These are phyloP conservation scores for Thozetella sp. DNA, from an alignment of 495 filamentous ascomycete species.

Conservation along the genomic window DNA sequence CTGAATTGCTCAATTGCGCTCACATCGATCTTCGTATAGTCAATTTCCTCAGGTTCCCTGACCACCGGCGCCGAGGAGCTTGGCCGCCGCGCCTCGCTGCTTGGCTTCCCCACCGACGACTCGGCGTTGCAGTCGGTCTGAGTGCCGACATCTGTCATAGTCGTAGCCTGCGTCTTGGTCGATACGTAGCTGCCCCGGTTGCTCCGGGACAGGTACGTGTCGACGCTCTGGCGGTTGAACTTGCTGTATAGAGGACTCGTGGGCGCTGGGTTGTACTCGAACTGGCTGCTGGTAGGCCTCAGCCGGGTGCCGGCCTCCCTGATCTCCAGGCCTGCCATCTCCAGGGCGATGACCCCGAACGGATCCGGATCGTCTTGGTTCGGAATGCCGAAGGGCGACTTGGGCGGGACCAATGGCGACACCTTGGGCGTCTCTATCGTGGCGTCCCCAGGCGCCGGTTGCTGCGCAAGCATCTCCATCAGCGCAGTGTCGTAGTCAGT, in stretches of 20 bases:
- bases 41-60: slow-evolving; percentile 47
- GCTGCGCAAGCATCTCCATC: slow-evolving; percentile 44
- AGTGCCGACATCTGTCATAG: slow-evolving; percentile 57
- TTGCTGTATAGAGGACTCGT: slow-evolving; percentile 74
- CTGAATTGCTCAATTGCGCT: slow-evolving; percentile 39
- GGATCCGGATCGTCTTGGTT: slow-evolving; percentile 81
- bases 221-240: slow-evolving; percentile 70
- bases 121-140: slow-evolving; percentile 55
- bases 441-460: slow-evolving; percentile 75
- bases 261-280: slow-evolving; percentile 78
- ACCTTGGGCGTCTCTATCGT: slow-evolving; percentile 53
- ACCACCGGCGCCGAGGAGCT: slow-evolving; percentile 30
- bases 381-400: slow-evolving; percentile 71
- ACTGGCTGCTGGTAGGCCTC: slow-evolving; percentile 71
- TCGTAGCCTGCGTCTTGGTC: slow-evolving; percentile 53
- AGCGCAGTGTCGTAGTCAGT: slow-evolving; percentile 64
- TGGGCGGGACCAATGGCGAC: slow-evolving; percentile 22
- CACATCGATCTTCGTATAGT: slow-evolving; percentile 56
- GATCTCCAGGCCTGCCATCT: slow-evolving; percentile 83
- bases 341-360: slow-evolving; percentile 82
- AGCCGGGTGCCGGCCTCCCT: slow-evolving; percentile 76
- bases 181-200: slow-evolving; percentile 70
- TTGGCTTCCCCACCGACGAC: slow-evolving; percentile 47
- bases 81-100: slow-evolving; percentile 45
- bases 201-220: slow-evolving; percentile 60